phyloP scores from a whole-genome alignment of 1,284 basidiomycete species.

The Sporisorium reilianum region DNA sequence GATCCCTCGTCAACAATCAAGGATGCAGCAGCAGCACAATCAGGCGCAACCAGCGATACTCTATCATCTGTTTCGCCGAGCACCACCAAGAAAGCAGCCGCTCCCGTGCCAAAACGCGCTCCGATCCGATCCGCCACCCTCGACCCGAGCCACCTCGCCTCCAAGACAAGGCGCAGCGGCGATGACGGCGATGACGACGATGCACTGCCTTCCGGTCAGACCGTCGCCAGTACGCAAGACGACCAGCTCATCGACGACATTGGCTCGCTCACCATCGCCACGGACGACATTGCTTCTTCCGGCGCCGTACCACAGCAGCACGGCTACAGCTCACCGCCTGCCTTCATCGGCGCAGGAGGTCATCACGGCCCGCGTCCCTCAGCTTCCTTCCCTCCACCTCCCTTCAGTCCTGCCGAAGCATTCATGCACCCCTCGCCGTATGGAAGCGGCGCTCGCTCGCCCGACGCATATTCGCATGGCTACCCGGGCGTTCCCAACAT shows the following conservation, averaged over 20 bases:
- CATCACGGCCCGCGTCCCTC: constrained; percentile 38
- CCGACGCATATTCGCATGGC: constrained; percentile 35
- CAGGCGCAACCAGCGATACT: neutral
- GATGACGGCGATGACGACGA: constrained; percentile 10
- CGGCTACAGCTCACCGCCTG: constrained; percentile 25
- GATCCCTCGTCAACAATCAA: constrained; percentile 12
- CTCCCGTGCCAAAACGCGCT: constrained; percentile 37
- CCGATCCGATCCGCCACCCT: constrained; percentile 45
- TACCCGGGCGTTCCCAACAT: constrained; percentile 33
- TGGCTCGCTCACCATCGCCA: constrained; percentile 29
- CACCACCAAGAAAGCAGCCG: constrained; percentile 21
- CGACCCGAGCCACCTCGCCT: constrained; percentile 36
- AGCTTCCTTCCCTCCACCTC: constrained; percentile 37
- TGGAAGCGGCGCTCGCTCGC: constrained; percentile 41
- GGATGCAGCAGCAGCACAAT: neutral
- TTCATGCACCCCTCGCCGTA: constrained; percentile 44
- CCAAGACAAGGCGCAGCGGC: constrained; percentile 19
- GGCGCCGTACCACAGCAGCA: constrained; percentile 12
- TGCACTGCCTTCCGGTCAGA: constrained; percentile 12
- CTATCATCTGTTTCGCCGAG: constrained; percentile 8
- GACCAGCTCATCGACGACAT: constrained; percentile 24
- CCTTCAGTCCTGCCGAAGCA: constrained; percentile 32
- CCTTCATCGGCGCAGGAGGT: constrained; percentile 11
- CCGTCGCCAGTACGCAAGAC: constrained; percentile 15
- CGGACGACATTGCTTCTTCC: constrained; percentile 8